Evolutionary conservation across 441 rosid species (phyloP), one percentile per base, ranked within the genome.

Genomic region (Codiaeum variegatum): DNA sequence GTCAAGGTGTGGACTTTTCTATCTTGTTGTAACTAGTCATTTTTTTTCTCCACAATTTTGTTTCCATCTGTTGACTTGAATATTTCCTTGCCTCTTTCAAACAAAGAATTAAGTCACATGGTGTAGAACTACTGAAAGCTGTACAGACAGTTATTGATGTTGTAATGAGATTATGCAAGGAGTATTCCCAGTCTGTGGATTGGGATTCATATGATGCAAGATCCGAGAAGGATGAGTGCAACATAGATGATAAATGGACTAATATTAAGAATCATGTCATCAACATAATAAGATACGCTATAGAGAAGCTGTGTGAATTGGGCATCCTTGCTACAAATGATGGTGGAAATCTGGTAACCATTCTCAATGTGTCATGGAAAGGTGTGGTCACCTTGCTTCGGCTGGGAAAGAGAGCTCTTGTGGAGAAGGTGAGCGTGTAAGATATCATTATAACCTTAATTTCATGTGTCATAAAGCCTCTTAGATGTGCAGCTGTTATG

Each of bases 321-420:
- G 95, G 95, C 29, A 82, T 84, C 75, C 73, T 90, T 75, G 94
- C 98, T 46, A 92, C 96, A 67, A 87, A 80, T 79, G 88, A 80
- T 58, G 96, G 97, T 83, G 98, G 97, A 44, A 86, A 72, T 83
- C 89, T 95, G 74, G 97, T 93, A 71, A 73, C 87, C 76, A 84
- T 95, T 83, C 97, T 95, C 73, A 95, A 91, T 82, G 80, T 87
- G 70, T 90, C 95, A 38, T 93, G 96, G 98, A 95, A 91, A 84
- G 95, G 98, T 75, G 92, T 91, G 78, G 92, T 91, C 71, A 74
- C 86, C 44, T 87, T 93, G 82, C 94, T 93, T 90, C 93, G 85
- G 78, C 82, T 84, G 66, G 87, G 89, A 62, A 93, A 89, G 78
- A 87, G 84, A 68, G 68, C 66, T 42, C 66, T 87, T 61, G 80